Conservation (phyloP, 2,329 filamentous ascomycete genomes). For the Paramyrothecium sp. region DNA sequence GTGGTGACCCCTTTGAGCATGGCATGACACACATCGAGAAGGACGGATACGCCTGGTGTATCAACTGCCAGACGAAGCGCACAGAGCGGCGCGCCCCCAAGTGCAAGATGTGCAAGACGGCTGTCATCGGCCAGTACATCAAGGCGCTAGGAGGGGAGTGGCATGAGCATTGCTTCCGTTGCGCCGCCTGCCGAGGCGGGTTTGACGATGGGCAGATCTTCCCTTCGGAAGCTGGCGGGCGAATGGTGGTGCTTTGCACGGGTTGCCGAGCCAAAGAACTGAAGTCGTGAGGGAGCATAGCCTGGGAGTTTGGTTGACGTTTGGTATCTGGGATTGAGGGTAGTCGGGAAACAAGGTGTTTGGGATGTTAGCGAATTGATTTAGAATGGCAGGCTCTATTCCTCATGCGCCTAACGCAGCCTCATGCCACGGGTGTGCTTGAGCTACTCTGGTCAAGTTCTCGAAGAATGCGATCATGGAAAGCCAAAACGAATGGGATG, state of each 20-base stretch:
- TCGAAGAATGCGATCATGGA: too few relatives aligned
- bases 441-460: too few relatives aligned
- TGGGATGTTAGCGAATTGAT: too few relatives aligned
- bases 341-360: conserved; percentile 28
- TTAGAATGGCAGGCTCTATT: too few relatives aligned
- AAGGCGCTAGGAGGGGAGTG: conserved; percentile 88
- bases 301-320: conserved; percentile 5
- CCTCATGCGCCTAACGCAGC: too few relatives aligned
- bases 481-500: too few relatives aligned
- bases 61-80: conserved; percentile 86
- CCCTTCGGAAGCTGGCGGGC: conserved; percentile 50
- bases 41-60: conserved; percentile 96
- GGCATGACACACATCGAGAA: conserved; percentile 80
- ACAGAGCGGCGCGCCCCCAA: conserved; percentile 86
- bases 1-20: conserved; percentile 86
- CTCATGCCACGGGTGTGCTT: too few relatives aligned
- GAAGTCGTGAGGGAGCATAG: conserved; percentile 40
- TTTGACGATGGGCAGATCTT: conserved; percentile 68
- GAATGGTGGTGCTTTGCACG: conserved; percentile 59
- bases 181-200: conserved; percentile 58
- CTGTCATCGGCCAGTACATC: conserved; percentile 87
- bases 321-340: conserved; percentile 14
- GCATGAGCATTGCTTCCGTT: conserved; percentile 91
- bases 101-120: conserved; percentile 79
- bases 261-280: conserved; percentile 58